Percentiles rank a stretch among this genome's conserved stretches.
These are phyloP conservation scores for Avena insularis DNA, from an alignment of 176 grass and related monocot genomes.

Conservation along the genomic window DNA sequence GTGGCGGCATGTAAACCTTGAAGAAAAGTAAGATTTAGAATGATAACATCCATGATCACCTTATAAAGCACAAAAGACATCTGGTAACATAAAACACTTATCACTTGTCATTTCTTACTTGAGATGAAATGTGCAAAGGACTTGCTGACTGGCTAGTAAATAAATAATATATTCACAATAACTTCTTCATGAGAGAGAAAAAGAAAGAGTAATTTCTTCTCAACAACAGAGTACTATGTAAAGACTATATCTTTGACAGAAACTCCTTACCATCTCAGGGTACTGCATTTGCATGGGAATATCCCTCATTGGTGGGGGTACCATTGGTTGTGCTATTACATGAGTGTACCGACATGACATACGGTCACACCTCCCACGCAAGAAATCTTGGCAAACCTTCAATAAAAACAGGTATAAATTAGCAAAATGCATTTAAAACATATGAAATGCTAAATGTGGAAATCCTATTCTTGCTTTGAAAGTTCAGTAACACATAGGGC, in stretches of 20 bases:
- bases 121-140: constrained; percentile 8
- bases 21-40: constrained; percentile 11
- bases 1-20: constrained; percentile 61
- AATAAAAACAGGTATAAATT: constrained; percentile 23
- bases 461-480: neutral
- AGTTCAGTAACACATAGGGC: neutral
- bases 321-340: constrained; percentile 45
- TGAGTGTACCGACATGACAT: constrained; percentile 75
- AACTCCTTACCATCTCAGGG: constrained; percentile 53
- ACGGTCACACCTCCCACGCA: constrained; percentile 70
- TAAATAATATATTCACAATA: constrained; percentile 19
- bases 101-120: constrained; percentile 34
- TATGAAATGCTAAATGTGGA: constrained; percentile 5
- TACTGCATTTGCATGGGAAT: constrained; percentile 54
- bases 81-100: neutral
- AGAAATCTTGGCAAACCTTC: constrained; percentile 79
- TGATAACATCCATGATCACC: constrained; percentile 19
- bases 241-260: neutral
- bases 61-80: constrained; percentile 11
- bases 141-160: neutral
- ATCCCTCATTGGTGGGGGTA: constrained; percentile 53
- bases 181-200: neutral
- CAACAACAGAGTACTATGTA: constrained; percentile 11
- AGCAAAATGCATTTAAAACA: neutral
- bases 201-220: neutral